Evolutionary conservation across 148 eudicot species (phyloP), one percentile per base, ranked within the genome.

Genomic region (Camellia sinensis): DNA sequence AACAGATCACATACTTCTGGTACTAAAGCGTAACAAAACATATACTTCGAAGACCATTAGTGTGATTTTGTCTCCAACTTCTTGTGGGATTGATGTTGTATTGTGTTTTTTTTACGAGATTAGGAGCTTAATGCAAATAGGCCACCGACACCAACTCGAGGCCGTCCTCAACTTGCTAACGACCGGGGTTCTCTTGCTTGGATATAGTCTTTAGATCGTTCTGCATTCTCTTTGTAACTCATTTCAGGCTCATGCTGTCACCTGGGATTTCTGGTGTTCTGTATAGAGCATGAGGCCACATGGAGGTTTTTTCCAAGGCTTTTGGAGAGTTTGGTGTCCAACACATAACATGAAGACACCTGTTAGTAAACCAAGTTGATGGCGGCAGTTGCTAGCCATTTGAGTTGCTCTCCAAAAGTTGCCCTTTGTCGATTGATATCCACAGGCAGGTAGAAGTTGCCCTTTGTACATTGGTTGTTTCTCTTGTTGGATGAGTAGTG

Each of bases 111-210:
- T 66, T 48, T 59, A 22, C 43, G 53, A 63, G 44, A 13, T 70
- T 83, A 96, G 99, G 99, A 96, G 83, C 92, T 96, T 44, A 96
- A 96, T 86, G 98, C 97, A 45, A 93, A 96, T 81, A 88, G 99
- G 72, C 99, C 99, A 80, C 92, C 95, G 68, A 96, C 99, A 71
- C 99, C 99, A 76, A 94, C 99, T 18, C 87, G 97, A 81, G 99
- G 99, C 11, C 98, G 99, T 46, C 99, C 98, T 63, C 99, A 91
- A 90, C 87, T 82, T 82, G 92, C 90, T 52, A 92, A 89, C 79
- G 99, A 93, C 63, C 88, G 92, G 84, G 92, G 97, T 78, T 93
- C 99, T 87, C 91, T 94, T 79, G 99, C 99, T 82, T 96, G 97
- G 97, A 94, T 94, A 75, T 96, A 83, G 83, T 77, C 37, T 29